A percentile compares a stretch with the other conserved stretches of the same genome.
phyloP scores from a whole-genome alignment of 441 rosid species.

The Gossypium laxum region DNA sequence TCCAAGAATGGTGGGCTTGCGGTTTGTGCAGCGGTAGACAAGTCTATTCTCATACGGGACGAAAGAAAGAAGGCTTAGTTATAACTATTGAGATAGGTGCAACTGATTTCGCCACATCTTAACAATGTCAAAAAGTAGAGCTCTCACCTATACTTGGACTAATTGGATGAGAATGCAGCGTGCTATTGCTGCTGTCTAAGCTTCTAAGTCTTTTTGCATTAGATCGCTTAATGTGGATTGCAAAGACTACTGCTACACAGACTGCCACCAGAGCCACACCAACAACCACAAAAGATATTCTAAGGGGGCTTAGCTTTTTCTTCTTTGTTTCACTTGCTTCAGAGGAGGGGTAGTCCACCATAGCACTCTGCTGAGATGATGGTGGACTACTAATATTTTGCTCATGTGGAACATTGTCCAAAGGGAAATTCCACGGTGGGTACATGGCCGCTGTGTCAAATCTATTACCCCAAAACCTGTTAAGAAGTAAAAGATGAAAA shows the following conservation, averaged over 20 bases:
- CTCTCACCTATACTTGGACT: slow-evolving; percentile 42
- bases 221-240: slow-evolving; percentile 31
- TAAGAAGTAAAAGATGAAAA: slow-evolving; percentile 18
- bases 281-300: slow-evolving; percentile 45
- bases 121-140: background rate
- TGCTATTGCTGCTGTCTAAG: slow-evolving; percentile 33
- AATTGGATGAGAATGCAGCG: slow-evolving; percentile 35
- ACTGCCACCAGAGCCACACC: slow-evolving; percentile 52
- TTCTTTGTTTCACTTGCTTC: slow-evolving; percentile 33
- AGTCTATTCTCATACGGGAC: slow-evolving; percentile 23
- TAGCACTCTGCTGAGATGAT: slow-evolving; percentile 62
- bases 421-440: slow-evolving; percentile 76
- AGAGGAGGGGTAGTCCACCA: slow-evolving; percentile 43
- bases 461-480: slow-evolving; percentile 75
- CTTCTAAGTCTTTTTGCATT: slow-evolving; percentile 27
- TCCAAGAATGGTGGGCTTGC: slow-evolving; percentile 42
- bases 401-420: slow-evolving; percentile 31
- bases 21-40: slow-evolving; percentile 31
- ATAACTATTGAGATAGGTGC: background rate
- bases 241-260: slow-evolving; percentile 44
- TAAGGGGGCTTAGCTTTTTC: slow-evolving; percentile 49
- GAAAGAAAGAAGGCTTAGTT: slow-evolving; percentile 5
- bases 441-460: slow-evolving; percentile 48
- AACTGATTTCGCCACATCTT: background rate
- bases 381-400: slow-evolving; percentile 56